Conservation (phyloP, 2,329 filamentous ascomycete species). For the Fusarium sp. region DNA sequence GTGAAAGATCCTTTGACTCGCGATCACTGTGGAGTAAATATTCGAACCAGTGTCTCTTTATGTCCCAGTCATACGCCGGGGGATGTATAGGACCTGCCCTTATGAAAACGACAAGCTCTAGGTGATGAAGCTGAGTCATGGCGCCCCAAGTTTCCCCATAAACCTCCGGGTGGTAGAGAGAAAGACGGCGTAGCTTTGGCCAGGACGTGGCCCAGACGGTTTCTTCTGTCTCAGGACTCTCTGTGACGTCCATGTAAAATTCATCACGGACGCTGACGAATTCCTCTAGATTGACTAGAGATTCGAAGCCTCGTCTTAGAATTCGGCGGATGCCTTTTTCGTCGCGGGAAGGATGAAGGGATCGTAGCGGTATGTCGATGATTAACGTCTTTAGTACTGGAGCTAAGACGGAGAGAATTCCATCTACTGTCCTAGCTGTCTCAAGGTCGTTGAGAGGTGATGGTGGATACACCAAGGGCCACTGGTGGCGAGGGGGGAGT, state of each 20-base stretch:
- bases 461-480: background rate
- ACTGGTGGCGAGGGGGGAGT: no score
- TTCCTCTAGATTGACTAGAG: constrained; percentile 37
- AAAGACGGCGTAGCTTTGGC: constrained; percentile 34
- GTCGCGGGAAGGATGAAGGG: constrained; percentile 3
- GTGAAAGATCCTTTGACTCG: background rate
- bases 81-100: background rate
- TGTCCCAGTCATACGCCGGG: background rate
- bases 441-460: constrained; percentile 7
- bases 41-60: constrained; percentile 16
- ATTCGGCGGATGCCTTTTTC: background rate
- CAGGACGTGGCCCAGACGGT: constrained; percentile 28
- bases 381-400: constrained; percentile 19
- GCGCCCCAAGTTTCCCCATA: background rate
- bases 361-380: constrained; percentile 37
- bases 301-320: constrained; percentile 28
- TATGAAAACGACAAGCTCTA: constrained; percentile 20
- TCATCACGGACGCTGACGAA: constrained; percentile 37
- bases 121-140: background rate
- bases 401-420: constrained; percentile 17
- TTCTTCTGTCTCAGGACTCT: background rate
- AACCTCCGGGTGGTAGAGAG: constrained; percentile 14
- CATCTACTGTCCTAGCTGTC: background rate
- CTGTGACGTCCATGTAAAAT: constrained; percentile 9
- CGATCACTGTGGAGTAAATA: background rate